phyloP scores from a whole-genome alignment of 371 early-diverging fungal species.

The Actinomortierella wolfii region DNA sequence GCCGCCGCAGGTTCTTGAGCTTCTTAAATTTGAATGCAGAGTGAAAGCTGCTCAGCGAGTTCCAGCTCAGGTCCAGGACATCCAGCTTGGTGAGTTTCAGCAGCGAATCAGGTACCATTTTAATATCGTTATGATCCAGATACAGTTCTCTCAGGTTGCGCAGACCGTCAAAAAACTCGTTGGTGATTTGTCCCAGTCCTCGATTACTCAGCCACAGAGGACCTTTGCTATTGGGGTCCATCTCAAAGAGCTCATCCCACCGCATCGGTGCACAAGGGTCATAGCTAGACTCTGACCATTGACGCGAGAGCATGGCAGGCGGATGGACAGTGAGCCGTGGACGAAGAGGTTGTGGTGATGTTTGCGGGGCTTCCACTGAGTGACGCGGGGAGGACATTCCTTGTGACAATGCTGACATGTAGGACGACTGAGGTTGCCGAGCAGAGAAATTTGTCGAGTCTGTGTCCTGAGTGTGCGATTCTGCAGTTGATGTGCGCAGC shows the following conservation, averaged over 20 bases:
- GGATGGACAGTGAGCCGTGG: no score
- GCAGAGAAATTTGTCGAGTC: no score
- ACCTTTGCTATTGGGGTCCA: conserved; percentile 45
- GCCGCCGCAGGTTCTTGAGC: conserved; percentile 42
- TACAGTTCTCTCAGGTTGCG: conserved; percentile 45
- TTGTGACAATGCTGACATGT: no score
- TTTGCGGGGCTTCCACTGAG: no score
- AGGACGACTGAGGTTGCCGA: no score
- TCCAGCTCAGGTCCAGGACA: conserved; percentile 54
- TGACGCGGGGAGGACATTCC: no score
- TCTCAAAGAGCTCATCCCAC: conserved; percentile 45
- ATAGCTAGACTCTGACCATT: conserved; percentile 44
- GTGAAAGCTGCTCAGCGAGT: conserved; percentile 49
- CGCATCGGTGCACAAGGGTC: conserved; percentile 41
- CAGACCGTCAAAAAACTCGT: conserved; percentile 49
- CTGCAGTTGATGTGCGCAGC: no score
- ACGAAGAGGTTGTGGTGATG: no score
- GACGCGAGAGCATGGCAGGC: conserved; percentile 3
- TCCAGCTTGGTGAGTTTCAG: conserved; percentile 53
- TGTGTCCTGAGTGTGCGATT: no score
- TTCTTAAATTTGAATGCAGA: conserved; percentile 48
- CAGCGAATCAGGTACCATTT: conserved; percentile 47
- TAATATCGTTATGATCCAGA: conserved; percentile 47
- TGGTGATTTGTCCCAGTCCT: conserved; percentile 42
- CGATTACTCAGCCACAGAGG: conserved; percentile 40